Conservation (phyloP, 2,329 filamentous ascomycete genomes). For the Pseudogymnoascus sp. region DNA sequence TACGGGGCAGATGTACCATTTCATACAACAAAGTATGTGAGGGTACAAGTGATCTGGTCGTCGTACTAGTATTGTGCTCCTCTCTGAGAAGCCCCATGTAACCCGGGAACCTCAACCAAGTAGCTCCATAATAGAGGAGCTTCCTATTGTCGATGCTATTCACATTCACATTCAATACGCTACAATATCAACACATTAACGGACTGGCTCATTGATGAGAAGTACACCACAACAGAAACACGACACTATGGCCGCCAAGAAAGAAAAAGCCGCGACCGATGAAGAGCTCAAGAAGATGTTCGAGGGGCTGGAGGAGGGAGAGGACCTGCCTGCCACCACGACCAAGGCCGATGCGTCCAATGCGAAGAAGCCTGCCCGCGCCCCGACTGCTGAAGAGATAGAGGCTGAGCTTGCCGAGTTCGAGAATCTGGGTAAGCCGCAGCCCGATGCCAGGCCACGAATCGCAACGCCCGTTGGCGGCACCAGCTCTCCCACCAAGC, state of each 20-base stretch:
- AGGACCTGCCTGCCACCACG: conserved; percentile 30
- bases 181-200: neutral
- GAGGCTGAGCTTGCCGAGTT: conserved; percentile 61
- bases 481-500: conserved; percentile 39
- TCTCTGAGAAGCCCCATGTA: neutral
- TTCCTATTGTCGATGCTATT: neutral
- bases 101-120: neutral
- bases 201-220: neutral
- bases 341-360: conserved; percentile 36
- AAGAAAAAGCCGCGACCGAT: conserved; percentile 48
- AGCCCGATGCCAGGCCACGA: conserved; percentile 72
- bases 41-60: neutral
- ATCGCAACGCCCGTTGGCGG: conserved; percentile 25
- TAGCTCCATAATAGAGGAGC: conserved; percentile 14
- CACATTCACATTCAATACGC: neutral
- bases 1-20: neutral
- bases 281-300: conserved; percentile 61
- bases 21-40: neutral
- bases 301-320: conserved; percentile 50
- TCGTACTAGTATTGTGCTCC: neutral
- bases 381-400: conserved; percentile 55
- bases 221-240: neutral
- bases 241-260: conserved; percentile 50
- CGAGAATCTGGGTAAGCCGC: conserved; percentile 60
- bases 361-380: conserved; percentile 30